Percentiles rank a stretch among this genome's conserved stretches.
Evolutionary conservation across 495 filamentous ascomycete species (phyloP).

Genomic region (Tuber borchii): DNA sequence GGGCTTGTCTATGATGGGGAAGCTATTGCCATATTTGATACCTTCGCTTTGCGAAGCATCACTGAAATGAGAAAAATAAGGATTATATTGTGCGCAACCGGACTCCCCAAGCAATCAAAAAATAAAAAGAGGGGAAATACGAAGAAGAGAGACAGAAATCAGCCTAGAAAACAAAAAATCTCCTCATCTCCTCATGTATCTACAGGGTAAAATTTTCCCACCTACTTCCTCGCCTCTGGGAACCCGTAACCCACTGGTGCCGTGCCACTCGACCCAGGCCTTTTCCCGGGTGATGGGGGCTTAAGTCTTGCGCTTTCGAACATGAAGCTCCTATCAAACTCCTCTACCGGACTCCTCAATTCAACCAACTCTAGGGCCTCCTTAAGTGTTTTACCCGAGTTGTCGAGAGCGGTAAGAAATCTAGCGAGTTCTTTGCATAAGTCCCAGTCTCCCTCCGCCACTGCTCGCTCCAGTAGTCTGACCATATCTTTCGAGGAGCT

Average conservation of each 20-base stretch:
- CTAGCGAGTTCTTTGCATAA: slow-evolving; percentile 89
- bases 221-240: slow-evolving; percentile 27
- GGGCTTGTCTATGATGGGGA: background rate
- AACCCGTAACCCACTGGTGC: slow-evolving; percentile 28
- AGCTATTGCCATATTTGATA: background rate
- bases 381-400: slow-evolving; percentile 71
- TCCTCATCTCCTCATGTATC: background rate
- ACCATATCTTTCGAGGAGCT: slow-evolving; percentile 73
- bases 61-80: slow-evolving; percentile 30
- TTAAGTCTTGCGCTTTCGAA: slow-evolving; percentile 49
- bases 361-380: slow-evolving; percentile 70
- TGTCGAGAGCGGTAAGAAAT: slow-evolving; percentile 88
- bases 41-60: background rate
- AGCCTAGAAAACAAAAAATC: slow-evolving; percentile 11
- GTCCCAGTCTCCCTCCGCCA: slow-evolving; percentile 86
- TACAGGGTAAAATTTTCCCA: slow-evolving; percentile 4
- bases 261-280: slow-evolving; percentile 23
- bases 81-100: background rate
- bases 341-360: slow-evolving; percentile 47
- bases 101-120: slow-evolving; percentile 9
- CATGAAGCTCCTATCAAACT: slow-evolving; percentile 47
- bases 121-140: background rate
- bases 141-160: slow-evolving; percentile 11
- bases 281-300: slow-evolving; percentile 46
- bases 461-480: slow-evolving; percentile 71